Evolutionary conservation across 345 rosid species (phyloP).

Genomic region (Euphorbia peplus): DNA sequence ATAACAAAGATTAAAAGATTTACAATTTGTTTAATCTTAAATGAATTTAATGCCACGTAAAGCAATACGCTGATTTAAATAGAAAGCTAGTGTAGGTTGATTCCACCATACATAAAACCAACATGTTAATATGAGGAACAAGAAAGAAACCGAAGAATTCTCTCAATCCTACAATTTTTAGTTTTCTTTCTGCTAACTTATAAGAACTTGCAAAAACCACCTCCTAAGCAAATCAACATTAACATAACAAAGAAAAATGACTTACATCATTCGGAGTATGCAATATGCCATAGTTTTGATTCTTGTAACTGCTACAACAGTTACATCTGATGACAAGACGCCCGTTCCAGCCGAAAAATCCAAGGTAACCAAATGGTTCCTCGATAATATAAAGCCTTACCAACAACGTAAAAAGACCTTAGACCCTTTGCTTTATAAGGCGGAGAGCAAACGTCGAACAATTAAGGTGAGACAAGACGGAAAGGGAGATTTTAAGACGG

Average conservation of each 20-base stretch:
- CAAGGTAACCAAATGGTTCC: constrained; percentile 40
- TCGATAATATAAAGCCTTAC: constrained; percentile 29
- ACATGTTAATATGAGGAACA: background rate
- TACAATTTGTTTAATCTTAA: no score
- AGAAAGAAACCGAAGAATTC: background rate
- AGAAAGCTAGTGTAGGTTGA: no score
- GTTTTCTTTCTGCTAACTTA: background rate
- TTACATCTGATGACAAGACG: constrained; percentile 16
- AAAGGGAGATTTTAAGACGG: constrained; percentile 43
- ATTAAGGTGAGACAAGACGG: constrained; percentile 49
- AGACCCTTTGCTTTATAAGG: constrained; percentile 42
- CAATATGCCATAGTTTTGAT: background rate
- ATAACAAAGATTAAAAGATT: no score
- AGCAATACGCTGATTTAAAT: no score
- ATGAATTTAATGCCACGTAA: no score
- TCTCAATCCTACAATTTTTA: background rate
- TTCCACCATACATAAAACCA: background rate
- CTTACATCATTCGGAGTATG: background rate
- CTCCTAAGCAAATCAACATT: background rate
- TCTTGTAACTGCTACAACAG: constrained; percentile 1
- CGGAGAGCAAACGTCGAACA: constrained; percentile 34
- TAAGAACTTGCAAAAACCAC: constrained; percentile 2
- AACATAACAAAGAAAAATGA: background rate
- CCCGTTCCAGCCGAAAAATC: constrained; percentile 39
- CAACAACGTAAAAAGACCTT: constrained; percentile 33